Conservation (phyloP, 2,329 filamentous ascomycete genomes). For the Penicillium sp. region DNA sequence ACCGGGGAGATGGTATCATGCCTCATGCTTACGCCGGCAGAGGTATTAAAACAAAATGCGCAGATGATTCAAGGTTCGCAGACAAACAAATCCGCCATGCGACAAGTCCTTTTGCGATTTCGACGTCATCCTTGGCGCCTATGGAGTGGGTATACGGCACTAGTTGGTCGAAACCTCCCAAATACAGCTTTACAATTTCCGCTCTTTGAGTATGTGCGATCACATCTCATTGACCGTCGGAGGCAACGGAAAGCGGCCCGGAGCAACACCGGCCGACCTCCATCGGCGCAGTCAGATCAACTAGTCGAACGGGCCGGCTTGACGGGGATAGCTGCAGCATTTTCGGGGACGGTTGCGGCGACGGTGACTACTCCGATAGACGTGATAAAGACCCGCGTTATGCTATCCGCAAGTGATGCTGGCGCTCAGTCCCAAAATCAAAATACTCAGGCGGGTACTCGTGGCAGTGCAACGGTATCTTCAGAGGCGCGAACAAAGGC, state of each 20-base stretch:
- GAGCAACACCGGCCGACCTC: neutral
- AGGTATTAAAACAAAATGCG: slow-evolving; percentile 91
- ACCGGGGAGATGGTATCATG: slow-evolving; percentile 81
- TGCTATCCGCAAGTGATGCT: slow-evolving; percentile 61
- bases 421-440: neutral
- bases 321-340: slow-evolving; percentile 70
- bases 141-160: slow-evolving; percentile 73
- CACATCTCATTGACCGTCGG: slow-evolving; percentile 49
- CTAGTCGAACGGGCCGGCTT: slow-evolving; percentile 67
- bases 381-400: slow-evolving; percentile 85
- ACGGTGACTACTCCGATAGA: slow-evolving; percentile 85
- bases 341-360: slow-evolving; percentile 71
- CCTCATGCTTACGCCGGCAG: slow-evolving; percentile 79
- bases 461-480: neutral
- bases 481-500: neutral
- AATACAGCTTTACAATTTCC: slow-evolving; percentile 89
- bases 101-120: slow-evolving; percentile 59
- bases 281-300: slow-evolving; percentile 19
- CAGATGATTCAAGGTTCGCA: slow-evolving; percentile 64
- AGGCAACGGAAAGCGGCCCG: slow-evolving; percentile 27
- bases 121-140: slow-evolving; percentile 53
- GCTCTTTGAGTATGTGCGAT: slow-evolving; percentile 71
- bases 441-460: neutral
- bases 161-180: slow-evolving; percentile 78
- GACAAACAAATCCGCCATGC: slow-evolving; percentile 46